These are phyloP conservation scores for Phytophthora vignae DNA, from an alignment of 352 stramenopile genomes.

Conservation along the genomic window DNA sequence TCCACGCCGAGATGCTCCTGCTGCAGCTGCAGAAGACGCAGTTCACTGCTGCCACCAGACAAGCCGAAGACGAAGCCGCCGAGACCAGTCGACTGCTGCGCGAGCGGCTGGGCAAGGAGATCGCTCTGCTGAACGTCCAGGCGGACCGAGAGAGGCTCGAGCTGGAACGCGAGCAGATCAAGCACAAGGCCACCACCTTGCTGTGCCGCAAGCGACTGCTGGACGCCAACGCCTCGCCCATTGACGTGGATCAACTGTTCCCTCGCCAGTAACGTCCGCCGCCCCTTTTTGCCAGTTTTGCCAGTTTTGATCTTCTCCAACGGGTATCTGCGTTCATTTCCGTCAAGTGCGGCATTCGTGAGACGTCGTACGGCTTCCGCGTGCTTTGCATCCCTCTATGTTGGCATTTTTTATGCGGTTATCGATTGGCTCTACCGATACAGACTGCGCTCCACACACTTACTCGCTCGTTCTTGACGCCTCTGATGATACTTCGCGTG, in stretches of 20 bases:
- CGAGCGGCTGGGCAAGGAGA: slow-evolving; percentile 35
- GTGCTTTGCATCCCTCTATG: slow-evolving; percentile 45
- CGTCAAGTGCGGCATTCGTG: neutral
- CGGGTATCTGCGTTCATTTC: neutral
- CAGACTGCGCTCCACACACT: slow-evolving; percentile 33
- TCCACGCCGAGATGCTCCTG: slow-evolving; percentile 41
- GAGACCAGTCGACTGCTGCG: slow-evolving; percentile 29
- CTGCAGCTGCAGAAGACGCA: slow-evolving; percentile 30
- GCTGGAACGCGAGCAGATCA: slow-evolving; percentile 47
- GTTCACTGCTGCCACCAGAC: slow-evolving; percentile 9
- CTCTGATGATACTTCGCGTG: slow-evolving; percentile 30
- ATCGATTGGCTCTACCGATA: slow-evolving; percentile 46
- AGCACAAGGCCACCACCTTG: slow-evolving; percentile 39
- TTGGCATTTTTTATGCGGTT: slow-evolving; percentile 48
- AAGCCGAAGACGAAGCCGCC: slow-evolving; percentile 17
- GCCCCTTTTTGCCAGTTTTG: slow-evolving; percentile 9
- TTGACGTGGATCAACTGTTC: slow-evolving; percentile 36
- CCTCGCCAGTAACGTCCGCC: slow-evolving; percentile 21
- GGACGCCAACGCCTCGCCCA: slow-evolving; percentile 34
- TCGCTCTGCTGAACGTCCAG: slow-evolving; percentile 39
- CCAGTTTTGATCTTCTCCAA: slow-evolving; percentile 11
- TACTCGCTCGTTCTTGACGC: slow-evolving; percentile 20
- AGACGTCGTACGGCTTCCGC: slow-evolving; percentile 3
- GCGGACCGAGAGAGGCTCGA: slow-evolving; percentile 42
- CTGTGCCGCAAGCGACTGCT: slow-evolving; percentile 44